These are phyloP conservation scores for Cunninghamia lanceolata DNA, from an alignment of 75 land plant species.

Conservation along the genomic window DNA sequence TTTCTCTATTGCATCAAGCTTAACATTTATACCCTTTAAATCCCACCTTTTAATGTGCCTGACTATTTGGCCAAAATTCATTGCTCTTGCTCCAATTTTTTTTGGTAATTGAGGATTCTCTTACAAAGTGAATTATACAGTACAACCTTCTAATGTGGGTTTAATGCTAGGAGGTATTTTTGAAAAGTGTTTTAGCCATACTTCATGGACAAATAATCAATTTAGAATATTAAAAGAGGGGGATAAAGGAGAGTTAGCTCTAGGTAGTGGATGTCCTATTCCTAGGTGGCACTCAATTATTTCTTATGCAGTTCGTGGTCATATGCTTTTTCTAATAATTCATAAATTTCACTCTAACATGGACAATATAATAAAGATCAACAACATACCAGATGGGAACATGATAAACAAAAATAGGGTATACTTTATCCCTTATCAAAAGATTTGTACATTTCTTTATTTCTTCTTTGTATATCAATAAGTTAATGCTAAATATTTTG, in stretches of 20 bases:
- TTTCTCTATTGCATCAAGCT: no score
- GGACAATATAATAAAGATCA: no score
- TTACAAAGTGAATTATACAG: neutral
- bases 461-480: no score
- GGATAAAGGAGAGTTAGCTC: neutral
- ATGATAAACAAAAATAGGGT: no score
- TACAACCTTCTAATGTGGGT: neutral
- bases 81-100: neutral
- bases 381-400: no score
- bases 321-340: no score
- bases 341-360: no score
- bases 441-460: no score
- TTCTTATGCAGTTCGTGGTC: neutral
- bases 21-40: neutral
- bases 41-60: neutral
- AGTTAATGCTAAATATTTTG: no score
- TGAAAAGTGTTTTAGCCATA: neutral
- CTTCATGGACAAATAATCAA: neutral
- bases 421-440: no score
- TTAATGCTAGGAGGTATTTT: neutral
- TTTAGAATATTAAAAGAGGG: no score
- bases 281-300: neutral
- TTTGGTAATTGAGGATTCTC: neutral
- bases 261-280: neutral
- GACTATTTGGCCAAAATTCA: neutral